Percentiles rank a stretch among this genome's conserved stretches.
These are phyloP conservation scores for Cryptococcus amylolentus DNA, from an alignment of 1,284 basidiomycete species.

Conservation along the genomic window DNA sequence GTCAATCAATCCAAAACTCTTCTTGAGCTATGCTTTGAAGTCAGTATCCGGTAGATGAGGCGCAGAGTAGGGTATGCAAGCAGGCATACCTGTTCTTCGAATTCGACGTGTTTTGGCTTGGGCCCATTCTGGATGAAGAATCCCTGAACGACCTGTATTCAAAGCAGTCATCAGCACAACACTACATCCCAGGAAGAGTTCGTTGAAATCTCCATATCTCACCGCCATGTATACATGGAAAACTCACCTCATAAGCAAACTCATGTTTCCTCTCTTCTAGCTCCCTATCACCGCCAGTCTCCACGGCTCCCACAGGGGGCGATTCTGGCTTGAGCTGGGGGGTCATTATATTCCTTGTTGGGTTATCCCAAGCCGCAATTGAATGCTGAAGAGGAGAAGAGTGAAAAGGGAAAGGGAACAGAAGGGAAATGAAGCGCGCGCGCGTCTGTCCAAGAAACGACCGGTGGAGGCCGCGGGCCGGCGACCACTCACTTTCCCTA, in stretches of 20 bases:
- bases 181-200: no score
- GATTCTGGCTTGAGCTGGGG: conserved; percentile 15
- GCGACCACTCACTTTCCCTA: no score
- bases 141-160: conserved; percentile 30
- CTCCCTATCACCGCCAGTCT: conserved; percentile 31
- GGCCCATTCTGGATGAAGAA: conserved; percentile 44
- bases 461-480: no score
- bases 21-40: conserved; percentile 22
- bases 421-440: no score
- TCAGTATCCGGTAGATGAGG: background rate
- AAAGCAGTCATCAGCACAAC: no score
- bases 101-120: conserved; percentile 29
- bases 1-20: conserved; percentile 45
- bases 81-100: conserved; percentile 37
- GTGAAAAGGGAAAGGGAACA: no score
- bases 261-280: conserved; percentile 25
- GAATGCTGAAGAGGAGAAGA: no score
- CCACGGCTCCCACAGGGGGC: conserved; percentile 35
- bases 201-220: no score
- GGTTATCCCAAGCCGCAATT: no score
- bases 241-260: conserved; percentile 38
- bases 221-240: no score
- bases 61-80: background rate
- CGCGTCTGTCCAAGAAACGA: no score
- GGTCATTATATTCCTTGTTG: background rate